Base-by-base conservation (phyloP, 2,329 filamentous ascomycete genomes). In the Neofusicoccum kwambonambiense region DNA sequence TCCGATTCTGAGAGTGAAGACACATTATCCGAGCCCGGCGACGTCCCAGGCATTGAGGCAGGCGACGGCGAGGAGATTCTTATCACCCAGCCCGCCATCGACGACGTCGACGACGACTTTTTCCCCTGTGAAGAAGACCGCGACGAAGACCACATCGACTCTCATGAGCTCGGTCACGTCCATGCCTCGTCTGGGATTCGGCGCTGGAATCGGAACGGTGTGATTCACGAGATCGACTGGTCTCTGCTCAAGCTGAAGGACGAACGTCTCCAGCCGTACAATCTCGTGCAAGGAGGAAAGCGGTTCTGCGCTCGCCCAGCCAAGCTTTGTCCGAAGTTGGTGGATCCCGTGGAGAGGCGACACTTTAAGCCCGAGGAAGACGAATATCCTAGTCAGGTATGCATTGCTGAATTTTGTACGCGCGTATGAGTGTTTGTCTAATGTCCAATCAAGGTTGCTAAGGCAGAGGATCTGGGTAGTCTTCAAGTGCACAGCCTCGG, bases 221-320 rank as follows among this genome's bases (percentile, higher is more conserved):
- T 96, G 27, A 82, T 91, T 5, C 94, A 97, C 74, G 94, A 98
- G 76, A 93, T 98, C 50, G 94, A 98, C 76, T 98, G 94, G 94
- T 93, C 93, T 0, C 81, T 98, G 2, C 93, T 98, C 70, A 87
- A 91, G 69, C 91, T 98, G 68, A 82, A 89, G 11, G 82, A 89
- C 3, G 84, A 89, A 11, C 87, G 94, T 1, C 80, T 89, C 13
- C 64, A 94, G 3, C 81, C 85, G 0, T 84, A 87, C 66, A 97
- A 97, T 70, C 78, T 86, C 11, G 89, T 97, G 22, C 86, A 86
- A 67, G 83, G 80, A 31, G 82, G 79, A 45, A 74, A 71, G 37
- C 77, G 78, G 56, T 81, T 74, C 65, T 76, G 56, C 31, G n/a
- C 42, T 12, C 56, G 44, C 19, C 56, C 41, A 70, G 34, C 70